Evolutionary conservation across 2,329 filamentous ascomycete genomes (phyloP).

Genomic region (Colletotrichum karsti): DNA sequence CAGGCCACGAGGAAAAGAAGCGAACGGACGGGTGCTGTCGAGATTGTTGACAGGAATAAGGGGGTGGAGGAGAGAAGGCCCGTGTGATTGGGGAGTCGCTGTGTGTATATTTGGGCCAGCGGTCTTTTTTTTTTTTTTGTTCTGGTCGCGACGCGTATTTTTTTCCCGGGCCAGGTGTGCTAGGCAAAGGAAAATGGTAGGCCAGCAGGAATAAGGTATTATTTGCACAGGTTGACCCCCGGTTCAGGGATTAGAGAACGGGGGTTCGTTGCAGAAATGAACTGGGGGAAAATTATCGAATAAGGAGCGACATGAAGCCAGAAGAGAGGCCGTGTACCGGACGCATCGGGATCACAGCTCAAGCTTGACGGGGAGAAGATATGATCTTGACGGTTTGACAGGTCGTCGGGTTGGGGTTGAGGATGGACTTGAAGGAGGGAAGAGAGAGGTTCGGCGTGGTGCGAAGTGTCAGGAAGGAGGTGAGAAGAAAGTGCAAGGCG

Average conservation of each 20-base stretch:
- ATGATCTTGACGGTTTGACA: conserved; percentile 1
- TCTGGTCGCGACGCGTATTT: conserved; percentile 23
- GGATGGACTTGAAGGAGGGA: background rate
- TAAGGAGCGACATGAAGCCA: conserved; percentile 32
- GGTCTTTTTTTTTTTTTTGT: no score
- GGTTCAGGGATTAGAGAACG: conserved; percentile 21
- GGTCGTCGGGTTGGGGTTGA: background rate
- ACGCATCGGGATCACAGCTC: conserved; percentile 29
- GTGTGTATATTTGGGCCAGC: conserved; percentile 18
- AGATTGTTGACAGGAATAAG: conserved; percentile 27
- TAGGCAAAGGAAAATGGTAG: background rate
- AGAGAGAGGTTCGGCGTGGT: background rate
- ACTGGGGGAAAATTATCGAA: conserved; percentile 27
- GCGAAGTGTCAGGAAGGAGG: conserved; percentile 15
- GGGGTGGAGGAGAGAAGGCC: conserved; percentile 26
- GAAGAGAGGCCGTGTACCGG: conserved; percentile 9
- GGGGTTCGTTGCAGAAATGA: conserved; percentile 21
- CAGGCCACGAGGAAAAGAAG: conserved; percentile 14
- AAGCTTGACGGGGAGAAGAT: conserved; percentile 6
- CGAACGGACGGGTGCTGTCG: conserved; percentile 23
- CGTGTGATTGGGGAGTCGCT: conserved; percentile 25
- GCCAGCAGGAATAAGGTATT: conserved; percentile 27
- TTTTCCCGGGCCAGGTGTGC: conserved; percentile 8
- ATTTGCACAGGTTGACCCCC: conserved; percentile 11
- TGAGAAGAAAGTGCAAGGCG: conserved; percentile 2